phyloP scores from a whole-genome alignment of 2,329 filamentous ascomycete genomes.

The Colletotrichum sublineola region DNA sequence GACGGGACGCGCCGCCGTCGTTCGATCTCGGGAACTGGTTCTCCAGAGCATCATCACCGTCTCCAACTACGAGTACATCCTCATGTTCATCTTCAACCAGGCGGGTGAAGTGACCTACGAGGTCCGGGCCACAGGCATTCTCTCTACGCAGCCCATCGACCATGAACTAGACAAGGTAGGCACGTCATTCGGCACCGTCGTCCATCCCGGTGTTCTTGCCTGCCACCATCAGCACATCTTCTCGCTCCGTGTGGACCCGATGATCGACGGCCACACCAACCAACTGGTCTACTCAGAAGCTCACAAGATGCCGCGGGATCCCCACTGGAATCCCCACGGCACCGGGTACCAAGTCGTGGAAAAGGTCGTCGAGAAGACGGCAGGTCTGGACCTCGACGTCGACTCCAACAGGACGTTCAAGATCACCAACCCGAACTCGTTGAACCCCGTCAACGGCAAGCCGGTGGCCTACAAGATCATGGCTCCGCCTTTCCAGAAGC shows the following conservation, averaged over 20 bases:
- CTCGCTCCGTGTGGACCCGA: conserved; percentile 74
- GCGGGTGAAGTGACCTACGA: conserved; percentile 72
- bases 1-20: conserved; percentile 72
- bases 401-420: conserved; percentile 37
- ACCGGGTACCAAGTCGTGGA: conserved; percentile 36
- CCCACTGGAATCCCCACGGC: conserved; percentile 38
- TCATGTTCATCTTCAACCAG: conserved; percentile 74
- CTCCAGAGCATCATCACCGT: conserved; percentile 77
- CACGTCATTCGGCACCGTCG: conserved; percentile 70
- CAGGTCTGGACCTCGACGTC: conserved; percentile 24
- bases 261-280: conserved; percentile 68
- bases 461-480: conserved; percentile 42
- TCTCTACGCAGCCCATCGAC: conserved; percentile 65
- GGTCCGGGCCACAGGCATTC: conserved; percentile 75
- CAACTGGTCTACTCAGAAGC: conserved; percentile 64
- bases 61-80: conserved; percentile 79
- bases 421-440: conserved; percentile 39
- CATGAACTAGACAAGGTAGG: conserved; percentile 65
- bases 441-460: conserved; percentile 40
- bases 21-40: conserved; percentile 72
- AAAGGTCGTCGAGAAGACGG: conserved; percentile 31
- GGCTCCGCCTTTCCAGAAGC: conserved; percentile 35
- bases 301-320: conserved; percentile 33
- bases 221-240: conserved; percentile 82
- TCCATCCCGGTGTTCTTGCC: conserved; percentile 65